Evolutionary conservation across 352 stramenopile genomes (phyloP).

Genomic region (Pythium sukuiense): DNA sequence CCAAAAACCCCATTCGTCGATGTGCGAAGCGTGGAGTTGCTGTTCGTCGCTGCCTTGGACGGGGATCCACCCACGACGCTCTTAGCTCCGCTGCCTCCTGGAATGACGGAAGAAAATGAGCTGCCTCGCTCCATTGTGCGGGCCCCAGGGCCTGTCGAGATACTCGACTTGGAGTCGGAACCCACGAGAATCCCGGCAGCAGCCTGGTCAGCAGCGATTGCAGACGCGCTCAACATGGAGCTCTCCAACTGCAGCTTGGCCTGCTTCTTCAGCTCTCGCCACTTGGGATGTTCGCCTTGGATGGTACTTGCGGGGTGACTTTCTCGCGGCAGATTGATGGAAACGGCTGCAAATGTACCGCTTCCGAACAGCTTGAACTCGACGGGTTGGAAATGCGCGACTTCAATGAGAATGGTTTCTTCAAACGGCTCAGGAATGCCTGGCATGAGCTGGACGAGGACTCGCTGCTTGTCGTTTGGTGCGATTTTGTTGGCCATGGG

Average conservation of each 20-base stretch:
- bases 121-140: conserved; percentile 37
- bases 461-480: conserved; percentile 87
- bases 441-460: conserved; percentile 86
- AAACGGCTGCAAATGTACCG: conserved; percentile 91
- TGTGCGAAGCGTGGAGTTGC: conserved; percentile 22
- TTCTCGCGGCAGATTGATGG: conserved; percentile 87
- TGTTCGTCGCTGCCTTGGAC: conserved; percentile 17
- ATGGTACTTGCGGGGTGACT: conserved; percentile 56
- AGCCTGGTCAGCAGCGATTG: conserved; percentile 23
- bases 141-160: conserved; percentile 34
- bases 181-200: conserved; percentile 10
- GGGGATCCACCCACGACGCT: conserved; percentile 17
- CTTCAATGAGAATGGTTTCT: conserved; percentile 90
- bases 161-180: conserved; percentile 58
- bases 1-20: background rate
- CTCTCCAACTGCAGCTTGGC: conserved; percentile 47
- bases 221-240: conserved; percentile 28
- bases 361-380: conserved; percentile 86
- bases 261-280: conserved; percentile 69
- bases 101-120: conserved; percentile 28
- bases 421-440: conserved; percentile 86
- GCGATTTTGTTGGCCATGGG: conserved; percentile 84
- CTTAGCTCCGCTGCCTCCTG: conserved; percentile 10
- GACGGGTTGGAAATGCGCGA: conserved; percentile 94
- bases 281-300: conserved; percentile 60